phyloP scores from a whole-genome alignment of 2,329 filamentous ascomycete genomes.

The Alternaria rosae region DNA sequence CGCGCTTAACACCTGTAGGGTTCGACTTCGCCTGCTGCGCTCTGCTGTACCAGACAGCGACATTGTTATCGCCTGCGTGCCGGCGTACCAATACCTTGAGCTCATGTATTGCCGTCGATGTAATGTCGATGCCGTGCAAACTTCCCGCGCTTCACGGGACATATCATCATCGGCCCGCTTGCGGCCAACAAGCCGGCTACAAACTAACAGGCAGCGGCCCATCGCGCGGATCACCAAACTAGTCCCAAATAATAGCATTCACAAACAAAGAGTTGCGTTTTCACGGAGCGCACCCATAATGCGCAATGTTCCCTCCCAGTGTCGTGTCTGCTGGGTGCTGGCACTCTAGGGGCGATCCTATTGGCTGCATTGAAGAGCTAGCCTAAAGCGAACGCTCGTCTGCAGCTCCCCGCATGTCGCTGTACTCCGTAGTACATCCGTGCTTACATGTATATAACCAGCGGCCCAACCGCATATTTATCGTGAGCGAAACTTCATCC shows the following conservation, averaged over 20 bases:
- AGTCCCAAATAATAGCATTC: too few species aligned
- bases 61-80: neutral
- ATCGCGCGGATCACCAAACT: neutral
- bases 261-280: too few species aligned
- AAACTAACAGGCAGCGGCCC: neutral
- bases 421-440: neutral
- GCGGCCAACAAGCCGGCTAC: neutral
- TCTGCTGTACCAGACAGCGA: neutral
- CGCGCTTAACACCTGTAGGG: neutral
- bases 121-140: neutral
- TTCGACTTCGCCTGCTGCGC: too few species aligned
- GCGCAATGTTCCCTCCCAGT: too few species aligned
- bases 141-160: neutral
- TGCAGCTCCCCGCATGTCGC: neutral
- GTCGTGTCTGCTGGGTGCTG: neutral
- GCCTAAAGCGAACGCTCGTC: neutral
- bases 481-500: neutral
- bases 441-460: neutral
- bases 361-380: neutral
- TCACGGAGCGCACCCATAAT: too few species aligned
- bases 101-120: neutral
- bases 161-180: neutral
- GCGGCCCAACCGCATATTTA: neutral
- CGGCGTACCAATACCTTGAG: neutral
- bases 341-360: neutral